These are phyloP conservation scores for Gyromitra esculenta DNA, from an alignment of 2,329 filamentous ascomycete genomes.

Conservation along the genomic window DNA sequence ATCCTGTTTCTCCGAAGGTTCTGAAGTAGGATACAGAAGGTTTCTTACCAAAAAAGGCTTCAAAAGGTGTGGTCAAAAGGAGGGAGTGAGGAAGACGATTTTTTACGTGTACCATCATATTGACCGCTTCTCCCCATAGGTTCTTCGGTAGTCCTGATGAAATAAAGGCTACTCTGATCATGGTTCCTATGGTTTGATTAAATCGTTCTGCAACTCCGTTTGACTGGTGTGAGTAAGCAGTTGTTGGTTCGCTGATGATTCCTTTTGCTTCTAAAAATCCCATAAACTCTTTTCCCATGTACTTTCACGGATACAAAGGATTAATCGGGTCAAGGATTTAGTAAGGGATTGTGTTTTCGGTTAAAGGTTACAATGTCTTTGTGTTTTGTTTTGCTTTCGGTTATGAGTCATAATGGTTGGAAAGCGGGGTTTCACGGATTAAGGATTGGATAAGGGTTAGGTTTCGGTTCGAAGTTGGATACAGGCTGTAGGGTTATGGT, in stretches of 20 bases:
- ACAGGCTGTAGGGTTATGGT: too few species aligned
- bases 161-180: not conserved
- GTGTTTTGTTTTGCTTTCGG: too few species aligned
- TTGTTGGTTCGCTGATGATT: not conserved
- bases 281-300: not conserved
- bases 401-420: too few species aligned
- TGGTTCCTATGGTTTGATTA: not conserved
- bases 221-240: not conserved
- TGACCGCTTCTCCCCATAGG: constrained; percentile 2
- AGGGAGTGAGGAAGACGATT: not conserved
- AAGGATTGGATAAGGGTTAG: too few species aligned
- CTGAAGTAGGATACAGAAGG: not conserved
- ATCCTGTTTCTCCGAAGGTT: not conserved
- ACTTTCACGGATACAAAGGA: too few species aligned
- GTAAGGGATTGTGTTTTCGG: too few species aligned
- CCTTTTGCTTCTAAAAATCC: not conserved
- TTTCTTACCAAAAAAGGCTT: not conserved
- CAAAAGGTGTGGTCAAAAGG: not conserved
- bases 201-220: not conserved
- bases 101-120: not conserved
- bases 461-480: too few species aligned
- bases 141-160: not conserved
- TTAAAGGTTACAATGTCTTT: too few species aligned
- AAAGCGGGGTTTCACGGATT: too few species aligned
- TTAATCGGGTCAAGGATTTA: too few species aligned